Base-by-base conservation (phyloP, 441 rosid genomes). In the Erodium moschatum region DNA sequence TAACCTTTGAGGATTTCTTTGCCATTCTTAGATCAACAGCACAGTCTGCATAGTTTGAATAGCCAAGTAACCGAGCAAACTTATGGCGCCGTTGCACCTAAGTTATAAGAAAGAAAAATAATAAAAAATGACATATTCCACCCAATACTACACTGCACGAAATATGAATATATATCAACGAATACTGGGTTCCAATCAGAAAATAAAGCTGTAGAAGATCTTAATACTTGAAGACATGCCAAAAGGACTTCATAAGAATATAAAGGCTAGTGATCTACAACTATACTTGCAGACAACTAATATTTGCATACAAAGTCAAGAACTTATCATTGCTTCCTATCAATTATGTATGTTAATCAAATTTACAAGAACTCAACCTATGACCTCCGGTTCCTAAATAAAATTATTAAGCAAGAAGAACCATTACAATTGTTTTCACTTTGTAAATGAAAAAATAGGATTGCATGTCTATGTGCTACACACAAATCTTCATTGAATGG, bases 31-130 rank as follows among this genome's bases (percentile, higher is more conserved):
- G 80, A 75, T 86, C 87, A 81, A 91, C 85, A 72, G 87, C 86
- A 81, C 85, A 91, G 70, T 93, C 96, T 10, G 96, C 95, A 64
- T 84, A 93, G 80, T 86, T 90, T 72, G 93, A 81, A 85, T 86
- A 85, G 71, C 93, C 98, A 79, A 91, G 86, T 68, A 89, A 76
- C 44, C 96, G 84, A 72, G 95, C 93, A 78, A 84, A 79, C 77
- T 85, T 93, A 73, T 89, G 97, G 74, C 98, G 98, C 64, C 81
- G 74, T 64, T 89, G 88, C 60, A 90, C 93, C 98, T 93, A 73
- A 69, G 77, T 66, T 65, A 68, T 60, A 66, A 50, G 68, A 79
- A 75, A 72, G 6, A 48, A 74, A 60, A 52, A 67, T 54, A n/a
- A n/a, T 38, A 38, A 38, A 2, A 44, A 40, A 19, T 27, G 31